phyloP scores from a whole-genome alignment of 2,329 filamentous ascomycete species.

The Fusarium kyushuense region DNA sequence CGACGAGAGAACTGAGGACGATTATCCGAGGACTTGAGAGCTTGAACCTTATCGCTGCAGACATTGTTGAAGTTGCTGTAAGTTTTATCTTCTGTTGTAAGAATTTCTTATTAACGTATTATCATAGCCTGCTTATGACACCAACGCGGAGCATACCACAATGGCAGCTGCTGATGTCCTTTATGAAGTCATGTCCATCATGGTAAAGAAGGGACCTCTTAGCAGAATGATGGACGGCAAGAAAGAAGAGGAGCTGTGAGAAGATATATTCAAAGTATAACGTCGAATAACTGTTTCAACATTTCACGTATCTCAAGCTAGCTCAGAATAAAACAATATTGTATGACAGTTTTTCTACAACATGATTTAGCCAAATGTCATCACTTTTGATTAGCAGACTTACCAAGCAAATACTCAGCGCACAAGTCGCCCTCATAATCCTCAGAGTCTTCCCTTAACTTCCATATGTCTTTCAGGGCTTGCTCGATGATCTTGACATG shows the following conservation, averaged over 20 bases:
- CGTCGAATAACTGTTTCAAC: not conserved
- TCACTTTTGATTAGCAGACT: not conserved
- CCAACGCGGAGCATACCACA: conserved; percentile 78
- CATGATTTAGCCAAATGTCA: not conserved
- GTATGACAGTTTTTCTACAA: conserved; percentile 42
- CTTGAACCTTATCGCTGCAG: conserved; percentile 76
- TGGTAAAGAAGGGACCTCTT: conserved; percentile 82
- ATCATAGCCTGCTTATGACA: conserved; percentile 73
- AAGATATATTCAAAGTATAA: accelerated
- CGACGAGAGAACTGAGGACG: conserved; percentile 77
- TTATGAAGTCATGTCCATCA: conserved; percentile 84
- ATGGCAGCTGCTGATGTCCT: conserved; percentile 78
- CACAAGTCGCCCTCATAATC: conserved; percentile 41
- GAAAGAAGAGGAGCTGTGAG: conserved; percentile 21
- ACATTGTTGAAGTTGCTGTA: conserved; percentile 75
- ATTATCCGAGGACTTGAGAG: conserved; percentile 77
- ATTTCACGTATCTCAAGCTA: accelerated
- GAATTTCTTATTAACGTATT: not conserved
- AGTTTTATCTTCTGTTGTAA: not conserved
- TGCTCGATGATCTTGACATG: conserved; percentile 45
- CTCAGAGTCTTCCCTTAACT: conserved; percentile 31
- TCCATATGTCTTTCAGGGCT: conserved; percentile 48
- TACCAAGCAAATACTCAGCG: conserved; percentile 41
- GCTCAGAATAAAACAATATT: conserved; percentile 47
- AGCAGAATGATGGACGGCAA: conserved; percentile 57